phyloP scores from a whole-genome alignment of 2,329 filamentous ascomycete species.

The Colletotrichum tamarilloi region DNA sequence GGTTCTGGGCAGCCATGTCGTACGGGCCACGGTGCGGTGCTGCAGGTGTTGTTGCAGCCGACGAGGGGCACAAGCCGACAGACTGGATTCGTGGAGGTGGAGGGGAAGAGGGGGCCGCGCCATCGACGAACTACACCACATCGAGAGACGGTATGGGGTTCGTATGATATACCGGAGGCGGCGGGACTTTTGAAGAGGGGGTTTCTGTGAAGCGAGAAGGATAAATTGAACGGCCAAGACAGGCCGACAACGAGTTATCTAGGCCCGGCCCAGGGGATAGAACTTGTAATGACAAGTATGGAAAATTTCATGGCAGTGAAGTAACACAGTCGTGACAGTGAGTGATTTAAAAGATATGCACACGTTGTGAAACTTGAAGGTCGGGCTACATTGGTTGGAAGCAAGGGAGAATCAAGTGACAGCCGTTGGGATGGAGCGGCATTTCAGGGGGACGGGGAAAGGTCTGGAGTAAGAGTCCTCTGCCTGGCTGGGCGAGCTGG shows the following conservation, averaged over 20 bases:
- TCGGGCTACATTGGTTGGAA: slow-evolving; percentile 1
- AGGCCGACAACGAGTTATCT: not conserved
- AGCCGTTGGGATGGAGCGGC: not conserved
- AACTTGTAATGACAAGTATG: not conserved
- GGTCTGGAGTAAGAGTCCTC: not conserved
- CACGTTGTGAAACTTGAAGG: not conserved
- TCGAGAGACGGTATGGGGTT: not conserved
- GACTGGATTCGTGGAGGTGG: slow-evolving; percentile 33
- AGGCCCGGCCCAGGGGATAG: not conserved
- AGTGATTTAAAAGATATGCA: not conserved
- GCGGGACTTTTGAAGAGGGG: not conserved
- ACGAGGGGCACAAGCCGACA: slow-evolving; percentile 24
- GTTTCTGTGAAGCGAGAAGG: not conserved
- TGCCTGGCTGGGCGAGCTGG: not conserved
- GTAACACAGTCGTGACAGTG: too few species aligned
- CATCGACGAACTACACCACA: slow-evolving; percentile 1
- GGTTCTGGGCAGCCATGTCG: slow-evolving; percentile 17
- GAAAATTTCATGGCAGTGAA: not conserved
- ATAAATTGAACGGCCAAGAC: not conserved
- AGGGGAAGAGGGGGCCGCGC: slow-evolving; percentile 10
- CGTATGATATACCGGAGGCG: not conserved
- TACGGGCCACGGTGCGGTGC: slow-evolving; percentile 8
- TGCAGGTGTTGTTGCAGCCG: slow-evolving; percentile 30
- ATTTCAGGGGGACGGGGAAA: not conserved
- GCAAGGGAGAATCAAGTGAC: slow-evolving; percentile 27